These are phyloP conservation scores for Trichoderma atroviride DNA, from an alignment of 2,329 filamentous ascomycete genomes.

Conservation along the genomic window DNA sequence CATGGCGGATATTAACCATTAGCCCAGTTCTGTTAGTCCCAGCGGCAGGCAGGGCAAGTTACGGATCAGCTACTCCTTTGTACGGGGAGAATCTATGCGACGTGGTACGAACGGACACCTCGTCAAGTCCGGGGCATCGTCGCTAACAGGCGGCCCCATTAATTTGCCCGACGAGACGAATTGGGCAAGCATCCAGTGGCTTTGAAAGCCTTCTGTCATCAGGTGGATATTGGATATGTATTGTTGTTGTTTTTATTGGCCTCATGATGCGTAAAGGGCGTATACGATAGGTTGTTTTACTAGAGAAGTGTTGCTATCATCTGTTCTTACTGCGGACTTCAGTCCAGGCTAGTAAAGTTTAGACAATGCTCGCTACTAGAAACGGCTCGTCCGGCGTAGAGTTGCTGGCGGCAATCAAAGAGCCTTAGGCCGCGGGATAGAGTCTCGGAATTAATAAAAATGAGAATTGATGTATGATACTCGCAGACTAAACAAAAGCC, in stretches of 20 bases:
- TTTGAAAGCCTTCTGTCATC: constrained; percentile 2
- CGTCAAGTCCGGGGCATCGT: constrained; percentile 6
- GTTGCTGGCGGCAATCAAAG: neutral
- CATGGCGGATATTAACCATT: neutral
- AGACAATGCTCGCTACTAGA: neutral
- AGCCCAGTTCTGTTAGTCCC: neutral
- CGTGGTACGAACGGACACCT: neutral
- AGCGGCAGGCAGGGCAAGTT: neutral
- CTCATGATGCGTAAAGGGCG: neutral
- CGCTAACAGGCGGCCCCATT: constrained; percentile 9
- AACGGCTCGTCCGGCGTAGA: neutral
- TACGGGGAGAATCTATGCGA: neutral
- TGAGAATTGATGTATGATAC: neutral
- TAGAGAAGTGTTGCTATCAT: neutral
- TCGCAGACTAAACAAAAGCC: neutral
- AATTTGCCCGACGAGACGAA: constrained; percentile 1
- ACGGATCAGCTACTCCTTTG: neutral
- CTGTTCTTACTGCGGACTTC: neutral
- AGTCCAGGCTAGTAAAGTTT: neutral
- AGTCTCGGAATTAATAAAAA: neutral
- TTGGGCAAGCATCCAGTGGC: neutral
- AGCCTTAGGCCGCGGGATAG: neutral
- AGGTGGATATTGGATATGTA: neutral
- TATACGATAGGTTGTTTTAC: neutral
- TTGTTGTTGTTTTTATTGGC: neutral